Base-by-base conservation (phyloP, 257 asterid species). In the Solanum chiquidenum region DNA sequence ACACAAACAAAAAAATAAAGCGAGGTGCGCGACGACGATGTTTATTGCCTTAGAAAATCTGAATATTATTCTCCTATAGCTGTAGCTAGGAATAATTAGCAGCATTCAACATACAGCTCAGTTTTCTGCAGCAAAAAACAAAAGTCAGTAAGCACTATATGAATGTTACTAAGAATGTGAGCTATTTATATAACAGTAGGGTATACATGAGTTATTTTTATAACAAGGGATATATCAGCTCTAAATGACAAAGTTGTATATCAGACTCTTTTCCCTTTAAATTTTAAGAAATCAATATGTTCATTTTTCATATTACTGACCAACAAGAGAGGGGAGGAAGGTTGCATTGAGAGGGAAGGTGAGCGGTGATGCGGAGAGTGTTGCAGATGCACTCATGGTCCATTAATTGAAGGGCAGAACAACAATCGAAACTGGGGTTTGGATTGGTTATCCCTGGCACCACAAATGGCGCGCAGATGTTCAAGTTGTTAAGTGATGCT, bases 311-410 rank as follows among this genome's bases (percentile, higher is more conserved):
- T 18, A 62, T 4, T 14, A 86, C 68, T 71, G n/a, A 89, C 89
- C 88, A 66, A 34, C 94, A 92, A 49, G 87, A 20, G 92, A 94
- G 83, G 72, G 93, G 74, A 60, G 95, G 92, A 90, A 94, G 92
- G 90, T 92, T 92, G 95, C 96, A 94, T 31, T 66, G 93, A 27
- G 94, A 18, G 0, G 96, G 95, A 64, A 93, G 89, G 18, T 87
- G 95, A 29, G 92, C 52, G 20, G 93, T 92, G 68, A 92, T 90
- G 73, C 90, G 80, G 16, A 93, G 4, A 38, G 94, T 90, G 92
- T 23, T 90, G 88, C 96, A 93, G 18, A 91, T 72, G 84, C 93
- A 91, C 13, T 87, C 92, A 23, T 66, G 89, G 52, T 87, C 87
- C 62, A 91, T 46, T 31, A 89, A 77, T n/a, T 83, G 89, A 10